These are phyloP conservation scores for Oryza meyeriana DNA, from an alignment of 176 grass and related monocot genomes.

Conservation along the genomic window DNA sequence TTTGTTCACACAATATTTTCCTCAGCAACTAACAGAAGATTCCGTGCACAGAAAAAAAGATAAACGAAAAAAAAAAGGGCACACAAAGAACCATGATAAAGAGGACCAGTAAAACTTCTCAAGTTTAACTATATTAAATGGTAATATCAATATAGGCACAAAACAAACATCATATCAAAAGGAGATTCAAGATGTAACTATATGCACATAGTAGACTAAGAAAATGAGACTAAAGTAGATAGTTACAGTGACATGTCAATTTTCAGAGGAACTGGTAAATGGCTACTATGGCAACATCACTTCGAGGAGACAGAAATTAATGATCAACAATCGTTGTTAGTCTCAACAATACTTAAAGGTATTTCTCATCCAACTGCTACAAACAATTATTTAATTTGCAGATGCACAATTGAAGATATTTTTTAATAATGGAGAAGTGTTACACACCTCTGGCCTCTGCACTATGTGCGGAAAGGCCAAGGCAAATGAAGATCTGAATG, in stretches of 20 bases:
- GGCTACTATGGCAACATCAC: not conserved
- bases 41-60: not conserved
- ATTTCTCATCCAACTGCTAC: not conserved
- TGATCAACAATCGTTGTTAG: not conserved
- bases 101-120: not conserved
- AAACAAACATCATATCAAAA: constrained; percentile 16
- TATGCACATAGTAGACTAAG: not conserved
- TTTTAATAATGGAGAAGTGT: not conserved
- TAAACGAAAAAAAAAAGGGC: not conserved
- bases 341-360: not conserved
- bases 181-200: not conserved
- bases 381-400: not conserved
- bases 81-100: constrained; percentile 7
- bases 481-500: not conserved
- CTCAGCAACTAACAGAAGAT: not conserved
- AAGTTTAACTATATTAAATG: not conserved
- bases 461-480: not conserved
- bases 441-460: not conserved
- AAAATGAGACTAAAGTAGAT: not conserved
- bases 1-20: not conserved
- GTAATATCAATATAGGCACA: not conserved
- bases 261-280: not conserved
- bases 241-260: not conserved
- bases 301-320: not conserved
- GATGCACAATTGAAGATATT: not conserved